Base-by-base conservation (phyloP, 106 monocot genomes). In the Dendrobium huoshanense region DNA sequence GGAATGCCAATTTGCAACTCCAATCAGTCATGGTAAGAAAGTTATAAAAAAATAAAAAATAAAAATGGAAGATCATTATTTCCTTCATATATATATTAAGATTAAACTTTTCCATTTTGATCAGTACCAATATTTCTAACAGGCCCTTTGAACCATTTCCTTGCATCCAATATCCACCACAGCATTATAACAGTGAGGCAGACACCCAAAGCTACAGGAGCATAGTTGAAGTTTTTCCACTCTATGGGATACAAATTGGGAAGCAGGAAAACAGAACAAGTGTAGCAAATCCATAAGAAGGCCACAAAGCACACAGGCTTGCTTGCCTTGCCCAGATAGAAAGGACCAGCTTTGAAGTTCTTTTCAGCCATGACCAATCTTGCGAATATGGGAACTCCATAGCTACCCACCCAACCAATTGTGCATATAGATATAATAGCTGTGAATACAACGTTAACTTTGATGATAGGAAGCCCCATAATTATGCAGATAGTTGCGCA, bases 91-190 rank as follows among this genome's bases (percentile, higher is more conserved):
- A 0, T 31, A 31, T 31, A 31, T 31, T 31, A 31, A 31, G 11
- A 11, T 44, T 74, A 44, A 44, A 22, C 43, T n/a, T 2, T 74
- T 44, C 74, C 74, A 74, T 74, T 74, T n/a, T 42, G 20, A 74
- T 61, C 7, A n/a, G 13, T 16, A 51, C 91, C 88, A 72, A 94
- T 87, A 43, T 94, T 94, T 59, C 94, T 25, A 24, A 94, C 91
- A 5, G 94, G 94, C 3, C 94, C 94, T 55, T 94, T 92, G 75
- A 94, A 94, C 94, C 94, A 90, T 78, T 78, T 89, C 83, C 91
- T 88, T 10, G 89, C 91, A 79, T 91, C 94, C 47, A 91, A 10
- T 24, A 90, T 22, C 94, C 94, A 94, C 91, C 94, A 94, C 17
- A 90, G 15, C 91, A 91, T 49, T 40, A 94, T 80, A 13, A 90